Base-by-base conservation (phyloP, 768 basidiomycete species). In the Cyathus striatus region DNA sequence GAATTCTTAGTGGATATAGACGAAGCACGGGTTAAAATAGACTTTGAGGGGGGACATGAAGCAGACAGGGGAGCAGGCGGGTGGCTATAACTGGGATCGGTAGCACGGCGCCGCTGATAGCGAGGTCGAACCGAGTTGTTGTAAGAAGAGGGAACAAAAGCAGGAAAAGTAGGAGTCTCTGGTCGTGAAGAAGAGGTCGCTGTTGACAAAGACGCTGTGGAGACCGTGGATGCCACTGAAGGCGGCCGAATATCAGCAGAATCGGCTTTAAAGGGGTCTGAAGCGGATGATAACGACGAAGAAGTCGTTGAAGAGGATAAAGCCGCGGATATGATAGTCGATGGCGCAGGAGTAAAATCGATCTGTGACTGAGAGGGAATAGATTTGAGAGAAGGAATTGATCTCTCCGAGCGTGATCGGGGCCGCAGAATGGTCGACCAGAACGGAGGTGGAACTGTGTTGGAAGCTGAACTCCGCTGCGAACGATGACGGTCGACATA, bases 11-110 rank as follows among this genome's bases (percentile, higher is more conserved):
- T 73, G 5, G 75, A 77, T 39, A 75, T 58, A 30, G 72, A 79
- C 18, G 71, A 71, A 44, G 69, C 71, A 42, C 69, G 76, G 30
- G 77, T 68, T 32, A 85, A 69, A 44, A 83, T 84, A 3, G 81
- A 83, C 54, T 76, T 81, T 23, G 72, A 65, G 4, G 72, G 70
- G 12, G 71, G 61, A 30, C 58, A 61, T 6, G 62, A 58, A 10
- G 58, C 52, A 10, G 61, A 58, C 22, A 58, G 41, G n/a, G 48
- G 52, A 16, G 47, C 38, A 27, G 49, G 44, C 20, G 43, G 48
- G 23, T 49, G 43, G n/a, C 45, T 41, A 12, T 35, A 42, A 12
- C 48, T 46, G 21, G 36, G 23, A 35, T 40, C 41, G 23, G 35
- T 48, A 35, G 49, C 50, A 41, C 52, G 52, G 37, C 55, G 52